These are phyloP conservation scores for Candida sp. DNA, from an alignment of 1,139 yeast genomes.

Conservation along the genomic window DNA sequence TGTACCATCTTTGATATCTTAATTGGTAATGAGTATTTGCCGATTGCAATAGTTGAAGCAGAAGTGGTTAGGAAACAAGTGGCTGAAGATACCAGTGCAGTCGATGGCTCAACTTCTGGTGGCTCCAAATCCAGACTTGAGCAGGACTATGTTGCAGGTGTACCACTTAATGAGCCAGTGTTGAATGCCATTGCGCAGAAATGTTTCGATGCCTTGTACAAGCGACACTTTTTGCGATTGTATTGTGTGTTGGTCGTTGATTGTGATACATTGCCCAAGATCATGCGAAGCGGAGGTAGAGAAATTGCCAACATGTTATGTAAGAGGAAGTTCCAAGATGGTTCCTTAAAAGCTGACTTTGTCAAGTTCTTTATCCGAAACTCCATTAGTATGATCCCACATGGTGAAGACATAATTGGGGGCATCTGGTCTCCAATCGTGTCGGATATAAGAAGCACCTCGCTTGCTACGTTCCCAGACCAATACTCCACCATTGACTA, in stretches of 20 bases:
- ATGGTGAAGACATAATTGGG: constrained; percentile 79
- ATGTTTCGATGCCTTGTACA: constrained; percentile 71
- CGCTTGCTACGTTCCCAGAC: constrained; percentile 43
- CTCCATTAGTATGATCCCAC: constrained; percentile 71
- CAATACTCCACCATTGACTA: constrained; percentile 82
- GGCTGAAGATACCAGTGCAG: constrained; percentile 24
- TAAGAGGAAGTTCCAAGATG: constrained; percentile 79
- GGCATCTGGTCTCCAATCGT: constrained; percentile 87
- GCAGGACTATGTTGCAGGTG: constrained; percentile 28
- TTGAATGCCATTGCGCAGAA: constrained; percentile 77
- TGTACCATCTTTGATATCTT: constrained; percentile 91
- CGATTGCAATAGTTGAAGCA: constrained; percentile 89
- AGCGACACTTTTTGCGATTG: constrained; percentile 75
- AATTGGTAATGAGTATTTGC: constrained; percentile 83
- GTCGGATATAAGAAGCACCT: constrained; percentile 58
- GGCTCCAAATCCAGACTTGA: constrained; percentile 15
- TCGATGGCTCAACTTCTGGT: constrained; percentile 6
- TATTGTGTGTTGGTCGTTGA: constrained; percentile 85
- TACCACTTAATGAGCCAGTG: constrained; percentile 57
- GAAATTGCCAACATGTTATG: constrained; percentile 96
- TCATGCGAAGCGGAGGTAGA: constrained; percentile 79
- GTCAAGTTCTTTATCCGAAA: constrained; percentile 79
- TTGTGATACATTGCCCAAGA: constrained; percentile 83
- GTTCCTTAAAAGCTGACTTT: constrained; percentile 74
- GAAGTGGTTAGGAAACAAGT: constrained; percentile 58